Conservation (phyloP, 2,329 filamentous ascomycete species). For the Aspergillus sp. region DNA sequence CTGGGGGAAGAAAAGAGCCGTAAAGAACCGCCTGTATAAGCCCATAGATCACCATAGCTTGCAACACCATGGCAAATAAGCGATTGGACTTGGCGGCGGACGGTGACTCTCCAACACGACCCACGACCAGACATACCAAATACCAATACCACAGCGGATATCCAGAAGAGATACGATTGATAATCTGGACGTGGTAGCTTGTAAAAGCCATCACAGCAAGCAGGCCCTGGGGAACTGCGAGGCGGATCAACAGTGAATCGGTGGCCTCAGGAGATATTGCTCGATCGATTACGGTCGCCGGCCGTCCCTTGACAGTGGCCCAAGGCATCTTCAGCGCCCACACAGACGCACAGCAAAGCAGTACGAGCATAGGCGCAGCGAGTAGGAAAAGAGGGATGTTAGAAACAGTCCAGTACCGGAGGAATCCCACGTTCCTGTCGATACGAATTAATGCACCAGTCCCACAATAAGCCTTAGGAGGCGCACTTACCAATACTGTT, state of each 20-base stretch:
- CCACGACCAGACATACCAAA: constrained; percentile 48
- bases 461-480: background rate
- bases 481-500: constrained; percentile 73
- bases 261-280: constrained; percentile 13
- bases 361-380: constrained; percentile 65
- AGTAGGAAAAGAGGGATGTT: constrained; percentile 86
- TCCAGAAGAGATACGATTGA: constrained; percentile 79
- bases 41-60: constrained; percentile 74
- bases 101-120: constrained; percentile 10
- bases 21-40: constrained; percentile 77
- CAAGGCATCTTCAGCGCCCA: constrained; percentile 35
- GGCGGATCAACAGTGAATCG: constrained; percentile 38
- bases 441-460: constrained; percentile 8
- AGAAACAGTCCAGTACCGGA: constrained; percentile 80
- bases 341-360: constrained; percentile 58
- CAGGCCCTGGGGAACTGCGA: constrained; percentile 67
- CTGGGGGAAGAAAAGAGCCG: constrained; percentile 85
- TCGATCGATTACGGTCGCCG: constrained; percentile 5
- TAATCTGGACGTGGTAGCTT: constrained; percentile 88
- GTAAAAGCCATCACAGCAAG: constrained; percentile 66
- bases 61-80: constrained; percentile 39
- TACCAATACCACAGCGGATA: constrained; percentile 88
- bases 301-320: constrained; percentile 6
- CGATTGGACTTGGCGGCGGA: constrained; percentile 10
- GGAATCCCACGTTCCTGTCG: constrained; percentile 73